Conservation (phyloP, 345 rosid genomes). For the Mercurialis annua region DNA sequence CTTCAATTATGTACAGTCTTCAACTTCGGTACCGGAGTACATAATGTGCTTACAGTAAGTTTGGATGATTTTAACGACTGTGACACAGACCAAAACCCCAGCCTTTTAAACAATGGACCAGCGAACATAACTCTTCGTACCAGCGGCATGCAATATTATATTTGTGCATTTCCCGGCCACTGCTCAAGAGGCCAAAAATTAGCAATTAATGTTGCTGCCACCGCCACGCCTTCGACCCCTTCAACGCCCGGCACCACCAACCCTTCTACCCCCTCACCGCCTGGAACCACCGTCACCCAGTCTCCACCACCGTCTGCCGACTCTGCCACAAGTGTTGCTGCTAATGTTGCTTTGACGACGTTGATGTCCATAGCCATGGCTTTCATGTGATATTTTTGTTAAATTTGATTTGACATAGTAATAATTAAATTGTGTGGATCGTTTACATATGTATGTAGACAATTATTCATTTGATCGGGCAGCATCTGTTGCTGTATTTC, state of each 20-base stretch:
- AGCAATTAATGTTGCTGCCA: slow-evolving; percentile 7
- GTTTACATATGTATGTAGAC: not conserved
- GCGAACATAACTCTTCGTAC: slow-evolving; percentile 4
- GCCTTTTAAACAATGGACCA: not conserved
- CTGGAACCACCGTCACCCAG: not conserved
- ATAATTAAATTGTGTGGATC: not conserved
- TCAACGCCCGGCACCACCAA: slow-evolving; percentile 4
- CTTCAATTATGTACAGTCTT: slow-evolving; percentile 21
- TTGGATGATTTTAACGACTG: slow-evolving; percentile 9
- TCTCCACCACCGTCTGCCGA: not conserved
- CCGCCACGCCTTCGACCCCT: not conserved
- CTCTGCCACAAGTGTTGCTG: slow-evolving; percentile 1
- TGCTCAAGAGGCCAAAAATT: slow-evolving; percentile 18
- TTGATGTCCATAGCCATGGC: not conserved
- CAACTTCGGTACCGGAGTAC: slow-evolving; percentile 18
- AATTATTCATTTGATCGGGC: not conserved
- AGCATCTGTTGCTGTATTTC: too few species aligned
- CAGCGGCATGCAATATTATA: slow-evolving; percentile 1
- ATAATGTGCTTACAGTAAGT: slow-evolving; percentile 18
- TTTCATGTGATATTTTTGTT: slow-evolving; percentile 1
- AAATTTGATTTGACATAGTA: too few species aligned
- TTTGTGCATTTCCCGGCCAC: slow-evolving; percentile 21
- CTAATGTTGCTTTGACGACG: not conserved
- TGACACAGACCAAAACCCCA: not conserved
- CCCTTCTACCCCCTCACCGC: slow-evolving; percentile 3